Evolutionary conservation across 441 rosid genomes (phyloP).

Genomic region (Aleurites moluccanus): DNA sequence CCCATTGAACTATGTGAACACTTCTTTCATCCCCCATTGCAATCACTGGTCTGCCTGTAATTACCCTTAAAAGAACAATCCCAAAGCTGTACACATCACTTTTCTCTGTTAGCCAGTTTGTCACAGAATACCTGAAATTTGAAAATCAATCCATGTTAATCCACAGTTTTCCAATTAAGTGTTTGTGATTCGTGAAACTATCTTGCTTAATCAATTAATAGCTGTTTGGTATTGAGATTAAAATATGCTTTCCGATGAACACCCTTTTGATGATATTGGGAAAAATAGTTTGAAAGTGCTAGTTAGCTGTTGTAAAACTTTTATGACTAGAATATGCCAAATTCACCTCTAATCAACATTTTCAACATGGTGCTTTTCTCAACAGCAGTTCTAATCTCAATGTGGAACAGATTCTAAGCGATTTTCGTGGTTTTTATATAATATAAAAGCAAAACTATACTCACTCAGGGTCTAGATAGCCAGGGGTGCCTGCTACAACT

Average conservation of each 20-base stretch:
- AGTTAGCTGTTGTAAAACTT: no score
- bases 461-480: constrained; percentile 48
- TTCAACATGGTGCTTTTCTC: no score
- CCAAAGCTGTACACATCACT: constrained; percentile 68
- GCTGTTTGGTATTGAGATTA: no score
- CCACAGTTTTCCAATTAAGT: not conserved
- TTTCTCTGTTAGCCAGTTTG: constrained; percentile 29
- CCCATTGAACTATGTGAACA: constrained; percentile 48
- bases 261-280: not conserved
- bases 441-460: not conserved
- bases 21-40: constrained; percentile 20
- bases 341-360: no score
- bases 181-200: not conserved
- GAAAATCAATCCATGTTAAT: not conserved
- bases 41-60: constrained; percentile 44
- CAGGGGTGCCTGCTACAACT: constrained; percentile 38
- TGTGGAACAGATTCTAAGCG: not conserved
- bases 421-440: not conserved
- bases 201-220: not conserved
- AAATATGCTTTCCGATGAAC: no score
- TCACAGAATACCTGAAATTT: constrained; percentile 13
- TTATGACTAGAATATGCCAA: no score
- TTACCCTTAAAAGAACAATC: constrained; percentile 45
- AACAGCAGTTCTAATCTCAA: no score
- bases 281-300: no score